Conservation (phyloP, 768 basidiomycete species). For the Lentinula edodes region DNA sequence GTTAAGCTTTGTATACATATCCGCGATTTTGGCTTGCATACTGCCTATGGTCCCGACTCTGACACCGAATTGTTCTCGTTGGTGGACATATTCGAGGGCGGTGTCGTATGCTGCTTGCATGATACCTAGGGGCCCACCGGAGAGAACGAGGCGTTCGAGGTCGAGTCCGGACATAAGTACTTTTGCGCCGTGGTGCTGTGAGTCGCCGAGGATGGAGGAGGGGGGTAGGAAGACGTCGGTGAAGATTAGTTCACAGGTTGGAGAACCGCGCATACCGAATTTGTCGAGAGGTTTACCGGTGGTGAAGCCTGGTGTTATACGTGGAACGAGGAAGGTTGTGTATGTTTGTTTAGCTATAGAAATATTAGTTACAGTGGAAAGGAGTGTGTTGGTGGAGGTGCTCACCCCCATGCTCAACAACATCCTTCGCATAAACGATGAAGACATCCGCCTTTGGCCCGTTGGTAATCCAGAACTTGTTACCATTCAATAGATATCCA, state of each 20-base stretch:
- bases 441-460: conserved; percentile 88
- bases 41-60: conserved; percentile 88
- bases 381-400: conserved; percentile 36
- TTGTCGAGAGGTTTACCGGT: conserved; percentile 91
- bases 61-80: conserved; percentile 86
- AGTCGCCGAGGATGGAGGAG: conserved; percentile 36
- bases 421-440: conserved; percentile 88
- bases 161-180: conserved; percentile 96
- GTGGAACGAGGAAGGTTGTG: conserved; percentile 88
- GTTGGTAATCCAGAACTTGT: conserved; percentile 98
- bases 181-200: conserved; percentile 65
- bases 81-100: conserved; percentile 86
- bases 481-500: conserved; percentile 80
- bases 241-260: conserved; percentile 91
- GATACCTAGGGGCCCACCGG: conserved; percentile 87
- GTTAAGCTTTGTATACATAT: conserved; percentile 93
- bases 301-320: conserved; percentile 77
- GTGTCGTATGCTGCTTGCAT: conserved; percentile 94
- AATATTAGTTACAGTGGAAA: not conserved
- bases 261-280: conserved; percentile 94
- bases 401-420: not conserved
- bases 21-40: conserved; percentile 90
- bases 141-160: conserved; percentile 85
- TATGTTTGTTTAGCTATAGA: conserved; percentile 64
- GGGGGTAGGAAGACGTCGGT: conserved; percentile 81